Evolutionary conservation across 495 filamentous ascomycete species (phyloP), one percentile per base, ranked within the genome.

Genomic region (Penicillium chermesinum): DNA sequence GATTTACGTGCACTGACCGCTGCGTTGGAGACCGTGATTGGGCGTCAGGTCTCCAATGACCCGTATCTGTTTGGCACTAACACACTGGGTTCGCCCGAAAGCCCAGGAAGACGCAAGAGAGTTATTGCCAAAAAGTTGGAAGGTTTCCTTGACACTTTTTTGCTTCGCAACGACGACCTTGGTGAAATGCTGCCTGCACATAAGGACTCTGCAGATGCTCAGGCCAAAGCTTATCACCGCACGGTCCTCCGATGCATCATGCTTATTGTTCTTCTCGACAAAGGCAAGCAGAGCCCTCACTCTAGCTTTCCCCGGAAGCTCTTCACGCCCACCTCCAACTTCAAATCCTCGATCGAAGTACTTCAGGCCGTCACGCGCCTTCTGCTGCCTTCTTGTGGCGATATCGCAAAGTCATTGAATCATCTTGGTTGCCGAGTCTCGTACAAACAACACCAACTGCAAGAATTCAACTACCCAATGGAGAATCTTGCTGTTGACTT

Each of bases 401-500:
- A 85, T 53, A 69, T 84, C 41, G 58, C 58, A 7, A 73, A 81
- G 27, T 62, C 73, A 12, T 56, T 87, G 7, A 59, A 66, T 8
- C 80, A 83, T 57, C 58, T 86, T 14, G 72, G 76, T 40, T 86
- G 79, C 60, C 65, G 68, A n/a, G 47, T 83, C 7, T 51, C 58
- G 8, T 72, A 78, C 49, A 61, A 69, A 7, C 83, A 87, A 57
- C 68, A 76, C 43, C 73, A 73, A 5, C 65, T 85, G 10, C 66
- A 80, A 44, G 83, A 87, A 53, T 82, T 77, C 53, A 65, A 71
- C 1, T 86, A 81, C 50, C 59, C 55, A 12, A 76, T 86, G 25
- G 58, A 64, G 7, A 86, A 85, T 55, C 66, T 87, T 17, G 83
- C 83, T 1, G 71, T 80, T 2, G 83, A 87, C 57, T 63, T 87